Evolutionary conservation across 495 filamentous ascomycete species (phyloP).

Genomic region (Neurospora tetrasperma): DNA sequence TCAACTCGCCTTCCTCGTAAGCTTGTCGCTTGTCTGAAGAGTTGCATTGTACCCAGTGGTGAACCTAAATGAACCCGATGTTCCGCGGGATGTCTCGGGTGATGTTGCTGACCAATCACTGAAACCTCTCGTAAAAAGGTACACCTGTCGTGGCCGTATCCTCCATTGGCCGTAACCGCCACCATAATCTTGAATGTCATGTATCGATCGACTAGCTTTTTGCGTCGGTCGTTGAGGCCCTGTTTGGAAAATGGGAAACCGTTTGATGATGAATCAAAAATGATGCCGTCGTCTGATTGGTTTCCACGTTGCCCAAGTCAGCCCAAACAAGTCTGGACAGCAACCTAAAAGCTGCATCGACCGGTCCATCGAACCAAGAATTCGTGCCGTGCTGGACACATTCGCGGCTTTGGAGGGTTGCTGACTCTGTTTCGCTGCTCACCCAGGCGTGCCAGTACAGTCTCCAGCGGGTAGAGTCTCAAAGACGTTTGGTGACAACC

Average conservation of each 20-base stretch:
- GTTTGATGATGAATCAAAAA: neutral
- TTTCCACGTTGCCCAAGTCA: neutral
- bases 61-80: neutral
- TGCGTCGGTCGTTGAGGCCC: neutral
- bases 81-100: neutral
- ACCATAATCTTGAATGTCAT: neutral
- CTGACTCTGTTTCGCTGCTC: conserved; percentile 48
- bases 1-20: conserved; percentile 16
- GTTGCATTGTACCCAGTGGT: neutral
- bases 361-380: neutral
- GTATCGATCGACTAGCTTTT: neutral
- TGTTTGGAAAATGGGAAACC: neutral
- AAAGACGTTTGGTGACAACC: conserved; percentile 43
- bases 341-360: neutral
- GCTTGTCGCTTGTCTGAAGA: neutral
- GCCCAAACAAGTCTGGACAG: neutral
- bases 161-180: neutral
- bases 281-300: neutral
- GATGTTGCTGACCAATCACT: neutral
- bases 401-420: conserved; percentile 15
- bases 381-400: neutral
- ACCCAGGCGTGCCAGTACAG: conserved; percentile 33
- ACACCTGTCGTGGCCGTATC: neutral
- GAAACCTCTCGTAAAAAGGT: neutral
- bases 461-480: conserved; percentile 43